Evolutionary conservation across 768 basidiomycete species (phyloP), one percentile per base, ranked within the genome.

Genomic region (Chalciporus chontae): DNA sequence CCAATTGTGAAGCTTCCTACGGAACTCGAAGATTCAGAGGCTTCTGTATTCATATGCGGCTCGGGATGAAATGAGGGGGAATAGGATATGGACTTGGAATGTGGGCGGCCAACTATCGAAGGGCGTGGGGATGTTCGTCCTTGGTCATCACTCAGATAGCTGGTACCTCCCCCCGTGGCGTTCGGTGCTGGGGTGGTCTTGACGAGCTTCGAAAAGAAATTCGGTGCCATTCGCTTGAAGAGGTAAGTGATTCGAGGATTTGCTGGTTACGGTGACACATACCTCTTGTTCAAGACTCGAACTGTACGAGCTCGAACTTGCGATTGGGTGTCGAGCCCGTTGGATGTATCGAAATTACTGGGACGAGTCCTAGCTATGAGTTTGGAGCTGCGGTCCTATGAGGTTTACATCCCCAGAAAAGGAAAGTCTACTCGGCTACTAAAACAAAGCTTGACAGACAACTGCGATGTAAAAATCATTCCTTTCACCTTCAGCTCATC

Each of bases 201-300:
- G 43, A 68, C 63, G 36, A 68, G 60, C 45, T 68, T 68, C 34
- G 66, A 43, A 45, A 68, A 63, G 55, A 68, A 68, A 23, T 56
- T 58, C 15, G 68, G 45, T 0, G 66, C 56, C 66, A 68, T 67
- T 8, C 40, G 15, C 44, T 52, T 2, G 41, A 26, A 34, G 36
- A 15, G 8, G 34, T 32, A 27, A 32, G 19, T 8, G 34, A 19
- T 23, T 10, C 10, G 21, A 17, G 14, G 17, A 19, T 21, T 18
- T 21, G 31, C 7, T 3, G 14, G 4, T 1, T 11, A 31, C 4
- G 29, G 29, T 31, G 36, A 23, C 17, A 53, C 56, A 4, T 18
- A 58, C 45, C 52, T 42, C 38, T 31, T 48, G 5, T 27, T 38
- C 43, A 40, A 9, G 17, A 41, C 18, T 13, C 4, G 1, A 32